Evolutionary conservation across 495 filamentous ascomycete species (phyloP).

Genomic region (Penicillium roqueforti): DNA sequence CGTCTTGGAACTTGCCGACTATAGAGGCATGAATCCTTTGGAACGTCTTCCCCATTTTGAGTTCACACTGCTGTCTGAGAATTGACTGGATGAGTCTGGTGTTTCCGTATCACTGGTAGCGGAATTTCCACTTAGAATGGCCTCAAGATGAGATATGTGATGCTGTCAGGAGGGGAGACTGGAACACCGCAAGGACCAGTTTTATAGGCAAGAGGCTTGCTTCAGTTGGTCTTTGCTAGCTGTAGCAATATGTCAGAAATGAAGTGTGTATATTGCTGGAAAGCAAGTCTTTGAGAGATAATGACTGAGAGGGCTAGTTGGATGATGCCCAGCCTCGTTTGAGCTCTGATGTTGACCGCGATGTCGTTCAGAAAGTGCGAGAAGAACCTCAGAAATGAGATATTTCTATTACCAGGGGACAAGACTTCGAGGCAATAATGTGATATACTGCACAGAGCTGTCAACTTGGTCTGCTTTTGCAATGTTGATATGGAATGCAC

Average conservation of each 20-base stretch:
- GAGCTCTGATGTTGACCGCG: neutral
- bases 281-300: neutral
- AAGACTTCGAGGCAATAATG: neutral
- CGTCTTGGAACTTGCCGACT: conserved; percentile 41
- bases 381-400: neutral
- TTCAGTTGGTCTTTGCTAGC: neutral
- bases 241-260: neutral
- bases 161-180: neutral
- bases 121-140: neutral
- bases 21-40: conserved; percentile 22
- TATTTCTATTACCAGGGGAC: neutral
- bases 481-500: neutral
- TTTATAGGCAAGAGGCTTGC: neutral
- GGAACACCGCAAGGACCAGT: neutral
- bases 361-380: neutral
- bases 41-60: conserved; percentile 35
- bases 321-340: neutral
- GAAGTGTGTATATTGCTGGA: neutral
- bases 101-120: neutral
- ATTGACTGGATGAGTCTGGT: neutral
- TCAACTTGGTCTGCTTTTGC: neutral
- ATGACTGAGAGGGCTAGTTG: neutral
- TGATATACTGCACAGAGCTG: neutral
- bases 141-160: neutral
- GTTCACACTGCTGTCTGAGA: neutral